These are phyloP conservation scores for Termitomyces sp. DNA, from an alignment of 768 basidiomycete genomes.

Conservation along the genomic window DNA sequence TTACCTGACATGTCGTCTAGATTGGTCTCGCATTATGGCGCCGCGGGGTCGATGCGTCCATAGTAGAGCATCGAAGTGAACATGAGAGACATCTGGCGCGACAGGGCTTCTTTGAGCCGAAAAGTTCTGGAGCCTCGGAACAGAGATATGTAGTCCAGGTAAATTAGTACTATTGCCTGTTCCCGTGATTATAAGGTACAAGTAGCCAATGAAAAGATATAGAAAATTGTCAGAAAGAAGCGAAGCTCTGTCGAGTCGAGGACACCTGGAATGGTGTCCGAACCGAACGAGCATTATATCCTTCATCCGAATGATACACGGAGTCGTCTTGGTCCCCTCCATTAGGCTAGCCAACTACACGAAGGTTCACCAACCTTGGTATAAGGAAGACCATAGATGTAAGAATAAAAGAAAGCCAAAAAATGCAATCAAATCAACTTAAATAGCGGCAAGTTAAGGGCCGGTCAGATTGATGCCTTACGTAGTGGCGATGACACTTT, in stretches of 20 bases:
- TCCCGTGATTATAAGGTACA: constrained; percentile 10
- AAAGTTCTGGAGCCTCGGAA: constrained; percentile 1
- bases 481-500: constrained; percentile 13
- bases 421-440: neutral
- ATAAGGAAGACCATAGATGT: constrained; percentile 44
- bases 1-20: constrained; percentile 24
- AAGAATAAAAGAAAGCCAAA: constrained; percentile 14
- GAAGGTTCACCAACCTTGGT: constrained; percentile 62
- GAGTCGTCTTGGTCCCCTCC: constrained; percentile 70
- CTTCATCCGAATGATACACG: constrained; percentile 35
- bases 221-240: constrained; percentile 48
- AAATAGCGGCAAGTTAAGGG: constrained; percentile 36
- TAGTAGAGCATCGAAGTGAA: constrained; percentile 41
- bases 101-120: constrained; percentile 39
- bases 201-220: constrained; percentile 8
- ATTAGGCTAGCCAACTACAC: constrained; percentile 61
- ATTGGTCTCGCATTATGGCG: constrained; percentile 54
- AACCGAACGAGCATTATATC: constrained; percentile 66
- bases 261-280: constrained; percentile 18
- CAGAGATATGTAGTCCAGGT: neutral
- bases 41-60: constrained; percentile 43
- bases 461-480: constrained; percentile 21
- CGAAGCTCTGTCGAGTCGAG: constrained; percentile 41
- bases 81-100: constrained; percentile 42
- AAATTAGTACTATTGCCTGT: constrained; percentile 1